Percentiles rank a stretch among this genome's conserved stretches.
Conservation (phyloP, 1,284 basidiomycete genomes). For the Waitea zeae region DNA sequence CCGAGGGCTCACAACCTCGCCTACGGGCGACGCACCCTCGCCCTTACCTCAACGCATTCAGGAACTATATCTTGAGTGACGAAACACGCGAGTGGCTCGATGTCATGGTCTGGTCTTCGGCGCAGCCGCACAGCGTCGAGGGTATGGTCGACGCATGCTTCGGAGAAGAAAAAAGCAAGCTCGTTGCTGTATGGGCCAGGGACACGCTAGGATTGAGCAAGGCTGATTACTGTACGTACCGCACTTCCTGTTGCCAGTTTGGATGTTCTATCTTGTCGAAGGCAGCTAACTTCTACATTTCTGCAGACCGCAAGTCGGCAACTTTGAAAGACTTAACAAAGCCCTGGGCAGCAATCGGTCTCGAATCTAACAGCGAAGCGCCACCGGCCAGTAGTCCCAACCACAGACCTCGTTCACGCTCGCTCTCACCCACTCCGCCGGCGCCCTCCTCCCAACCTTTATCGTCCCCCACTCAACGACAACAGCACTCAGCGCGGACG, state of each 20-base stretch:
- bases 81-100: constrained; percentile 46
- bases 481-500: constrained; percentile 41
- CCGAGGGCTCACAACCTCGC: constrained; percentile 8
- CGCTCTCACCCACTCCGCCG: constrained; percentile 1
- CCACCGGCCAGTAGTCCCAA: no score
- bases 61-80: constrained; percentile 42
- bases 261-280: constrained; percentile 3
- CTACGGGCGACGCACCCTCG: constrained; percentile 32
- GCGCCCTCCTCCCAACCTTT: background rate
- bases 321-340: constrained; percentile 66
- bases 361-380: no score
- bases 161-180: constrained; percentile 19
- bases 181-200: constrained; percentile 63
- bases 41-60: constrained; percentile 55
- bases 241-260: constrained; percentile 4
- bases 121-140: constrained; percentile 62
- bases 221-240: constrained; percentile 39
- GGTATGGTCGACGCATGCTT: constrained; percentile 53
- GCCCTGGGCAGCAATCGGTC: constrained; percentile 30
- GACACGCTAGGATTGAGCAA: constrained; percentile 51
- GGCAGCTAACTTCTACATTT: constrained; percentile 1
- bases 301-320: constrained; percentile 40
- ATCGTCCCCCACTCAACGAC: constrained; percentile 8
- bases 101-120: constrained; percentile 79
- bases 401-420: no score